phyloP scores from a whole-genome alignment of 176 grass and related monocot species.

The Poa annua region DNA sequence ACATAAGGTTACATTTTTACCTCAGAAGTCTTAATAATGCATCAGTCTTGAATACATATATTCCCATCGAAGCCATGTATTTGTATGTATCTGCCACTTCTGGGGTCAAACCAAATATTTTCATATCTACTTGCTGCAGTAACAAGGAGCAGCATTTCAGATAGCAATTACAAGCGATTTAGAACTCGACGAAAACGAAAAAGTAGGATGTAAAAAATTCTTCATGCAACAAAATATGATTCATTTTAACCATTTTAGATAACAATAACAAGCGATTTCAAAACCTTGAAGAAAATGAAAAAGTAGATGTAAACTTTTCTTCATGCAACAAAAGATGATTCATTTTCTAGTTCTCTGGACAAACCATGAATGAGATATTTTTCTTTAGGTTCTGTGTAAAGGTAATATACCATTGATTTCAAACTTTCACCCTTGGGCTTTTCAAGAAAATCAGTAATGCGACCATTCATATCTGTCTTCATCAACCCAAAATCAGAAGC shows the following conservation, averaged over 20 bases:
- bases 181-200: too few relatives aligned
- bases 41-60: conserved; percentile 78
- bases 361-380: conserved; percentile 7
- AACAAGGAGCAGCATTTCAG: conserved; percentile 10
- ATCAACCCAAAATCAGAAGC: conserved; percentile 85
- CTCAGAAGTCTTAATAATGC: conserved; percentile 69
- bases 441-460: conserved; percentile 71
- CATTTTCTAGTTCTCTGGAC: conserved; percentile 11
- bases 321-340: conserved; percentile 6
- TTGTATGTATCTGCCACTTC: conserved; percentile 50
- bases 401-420: conserved; percentile 68
- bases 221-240: conserved; percentile 4
- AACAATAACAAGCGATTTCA: neutral
- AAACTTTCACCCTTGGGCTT: conserved; percentile 75
- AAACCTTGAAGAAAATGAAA: too few relatives aligned
- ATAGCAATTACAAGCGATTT: neutral
- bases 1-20: conserved; percentile 28
- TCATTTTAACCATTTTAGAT: conserved; percentile 10
- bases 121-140: conserved; percentile 65
- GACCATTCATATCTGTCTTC: conserved; percentile 59
- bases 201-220: too few relatives aligned
- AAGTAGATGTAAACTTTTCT: too few relatives aligned
- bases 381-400: neutral
- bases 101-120: conserved; percentile 56
- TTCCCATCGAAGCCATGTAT: conserved; percentile 88